Conservation (phyloP, 768 basidiomycete species). For the Suillus ampliporus region DNA sequence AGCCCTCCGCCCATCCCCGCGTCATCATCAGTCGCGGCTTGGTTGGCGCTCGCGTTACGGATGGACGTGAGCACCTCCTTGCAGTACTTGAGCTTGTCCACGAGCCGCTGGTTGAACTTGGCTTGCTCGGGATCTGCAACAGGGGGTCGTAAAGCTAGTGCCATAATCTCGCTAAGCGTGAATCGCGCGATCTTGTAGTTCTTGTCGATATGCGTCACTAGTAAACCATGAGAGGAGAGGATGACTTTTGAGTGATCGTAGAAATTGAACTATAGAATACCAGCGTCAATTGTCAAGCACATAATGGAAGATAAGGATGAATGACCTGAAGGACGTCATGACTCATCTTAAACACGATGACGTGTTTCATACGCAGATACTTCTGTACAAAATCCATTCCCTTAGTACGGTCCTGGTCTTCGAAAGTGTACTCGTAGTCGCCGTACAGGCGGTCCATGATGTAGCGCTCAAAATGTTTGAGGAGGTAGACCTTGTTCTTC, state of each 20-base stretch:
- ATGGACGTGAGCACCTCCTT: constrained; percentile 83
- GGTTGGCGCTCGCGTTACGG: constrained; percentile 57
- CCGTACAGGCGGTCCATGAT: constrained; percentile 91
- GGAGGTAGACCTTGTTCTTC: constrained; percentile 87
- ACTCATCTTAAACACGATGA: constrained; percentile 95
- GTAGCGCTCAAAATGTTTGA: constrained; percentile 94
- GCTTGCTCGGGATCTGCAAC: constrained; percentile 56
- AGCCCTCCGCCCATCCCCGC: constrained; percentile 15
- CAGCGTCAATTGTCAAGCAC: background rate
- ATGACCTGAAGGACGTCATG: constrained; percentile 93
- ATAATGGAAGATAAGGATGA: constrained; percentile 10
- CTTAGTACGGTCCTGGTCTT: constrained; percentile 65
- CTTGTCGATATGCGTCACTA: constrained; percentile 92
- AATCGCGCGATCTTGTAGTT: constrained; percentile 78
- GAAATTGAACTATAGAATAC: constrained; percentile 85
- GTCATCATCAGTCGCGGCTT: constrained; percentile 21
- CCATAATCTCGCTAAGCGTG: constrained; percentile 75
- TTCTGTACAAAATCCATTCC: constrained; percentile 97
- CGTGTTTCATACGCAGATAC: constrained; percentile 95
- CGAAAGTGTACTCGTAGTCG: constrained; percentile 83
- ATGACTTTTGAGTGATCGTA: constrained; percentile 97
- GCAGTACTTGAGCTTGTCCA: constrained; percentile 87
- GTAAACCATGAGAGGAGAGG: constrained; percentile 77
- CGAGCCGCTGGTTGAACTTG: constrained; percentile 65
- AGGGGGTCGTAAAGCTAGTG: constrained; percentile 48